These are phyloP conservation scores for Wickerhamiella azymoides DNA, from an alignment of 805 yeast species.

Conservation along the genomic window DNA sequence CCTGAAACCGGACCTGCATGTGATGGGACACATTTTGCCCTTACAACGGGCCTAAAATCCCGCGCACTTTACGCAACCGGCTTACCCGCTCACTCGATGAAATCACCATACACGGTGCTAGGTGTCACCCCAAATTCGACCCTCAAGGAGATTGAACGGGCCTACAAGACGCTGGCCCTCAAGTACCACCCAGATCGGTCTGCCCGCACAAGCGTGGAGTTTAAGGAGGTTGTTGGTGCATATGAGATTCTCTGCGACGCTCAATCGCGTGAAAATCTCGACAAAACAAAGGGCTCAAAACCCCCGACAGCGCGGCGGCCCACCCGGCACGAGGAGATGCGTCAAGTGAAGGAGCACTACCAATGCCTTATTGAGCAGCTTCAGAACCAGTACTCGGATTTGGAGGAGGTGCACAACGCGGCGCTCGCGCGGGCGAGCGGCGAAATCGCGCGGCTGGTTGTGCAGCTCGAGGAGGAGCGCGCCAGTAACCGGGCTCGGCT, in stretches of 20 bases:
- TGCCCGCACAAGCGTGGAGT: conserved; percentile 66
- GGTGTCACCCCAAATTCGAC: not conserved
- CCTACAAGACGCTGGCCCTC: conserved; percentile 72
- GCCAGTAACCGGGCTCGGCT: not conserved
- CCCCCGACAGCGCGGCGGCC: not conserved
- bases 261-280: conserved; percentile 94
- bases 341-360: not conserved
- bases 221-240: conserved; percentile 75
- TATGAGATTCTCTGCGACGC: conserved; percentile 85
- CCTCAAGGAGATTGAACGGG: conserved; percentile 54
- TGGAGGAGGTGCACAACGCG: not conserved
- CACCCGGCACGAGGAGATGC: not conserved
- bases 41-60: no score
- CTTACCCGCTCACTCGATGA: not conserved
- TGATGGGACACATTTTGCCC: no score
- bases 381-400: not conserved
- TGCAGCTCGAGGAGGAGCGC: not conserved
- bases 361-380: not conserved
- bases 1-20: no score
- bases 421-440: not conserved
- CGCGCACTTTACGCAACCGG: no score
- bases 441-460: not conserved
- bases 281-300: conserved; percentile 44
- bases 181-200: conserved; percentile 86
- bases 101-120: not conserved